These are phyloP conservation scores for Tylopilus rubrobrunneus DNA, from an alignment of 768 basidiomycete genomes.

Conservation along the genomic window DNA sequence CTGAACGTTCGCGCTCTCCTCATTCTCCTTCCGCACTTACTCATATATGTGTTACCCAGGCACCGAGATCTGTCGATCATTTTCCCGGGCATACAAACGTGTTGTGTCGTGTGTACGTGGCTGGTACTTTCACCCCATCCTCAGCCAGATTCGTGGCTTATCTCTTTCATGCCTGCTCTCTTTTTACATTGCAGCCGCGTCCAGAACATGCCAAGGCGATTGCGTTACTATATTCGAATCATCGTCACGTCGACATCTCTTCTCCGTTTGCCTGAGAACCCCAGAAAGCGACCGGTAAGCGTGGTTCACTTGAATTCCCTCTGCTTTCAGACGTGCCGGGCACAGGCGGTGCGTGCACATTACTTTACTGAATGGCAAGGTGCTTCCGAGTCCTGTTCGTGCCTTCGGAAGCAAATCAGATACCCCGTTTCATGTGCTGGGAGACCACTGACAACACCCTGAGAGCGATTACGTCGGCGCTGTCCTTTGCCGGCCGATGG, in stretches of 20 bases:
- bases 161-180: background rate
- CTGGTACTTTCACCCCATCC: background rate
- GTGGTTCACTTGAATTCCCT: no score
- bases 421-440: no score
- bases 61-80: conserved; percentile 8
- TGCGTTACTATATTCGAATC: background rate
- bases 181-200: no score
- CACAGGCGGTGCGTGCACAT: no score
- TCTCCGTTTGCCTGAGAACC: background rate
- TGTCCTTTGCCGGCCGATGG: no score
- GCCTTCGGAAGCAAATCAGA: no score
- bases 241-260: background rate
- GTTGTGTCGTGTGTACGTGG: background rate
- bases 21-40: conserved; percentile 5
- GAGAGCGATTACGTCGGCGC: no score
- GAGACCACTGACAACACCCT: no score
- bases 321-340: no score
- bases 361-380: no score
- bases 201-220: background rate
- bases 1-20: background rate
- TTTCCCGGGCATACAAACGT: conserved; percentile 1
- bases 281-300: background rate
- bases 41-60: conserved; percentile 12
- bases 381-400: no score
- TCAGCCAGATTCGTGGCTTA: no score